Percentiles rank a stretch among this genome's conserved stretches.
These are phyloP conservation scores for Eleusine coracana DNA, from an alignment of 176 grass and related monocot species.

Conservation along the genomic window DNA sequence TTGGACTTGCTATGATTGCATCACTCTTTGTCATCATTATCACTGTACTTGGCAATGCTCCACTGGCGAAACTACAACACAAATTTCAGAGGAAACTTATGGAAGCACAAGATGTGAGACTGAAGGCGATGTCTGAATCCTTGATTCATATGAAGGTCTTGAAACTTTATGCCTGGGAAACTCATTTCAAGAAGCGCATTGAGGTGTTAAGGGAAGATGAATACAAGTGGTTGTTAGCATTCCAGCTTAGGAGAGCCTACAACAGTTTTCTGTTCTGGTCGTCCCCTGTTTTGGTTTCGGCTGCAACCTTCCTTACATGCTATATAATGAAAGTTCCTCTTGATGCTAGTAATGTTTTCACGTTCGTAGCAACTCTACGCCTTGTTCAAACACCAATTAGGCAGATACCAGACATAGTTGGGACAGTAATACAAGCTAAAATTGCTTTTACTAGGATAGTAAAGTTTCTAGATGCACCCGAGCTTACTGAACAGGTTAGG, in stretches of 20 bases:
- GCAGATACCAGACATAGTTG: constrained; percentile 83
- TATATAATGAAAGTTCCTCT: constrained; percentile 77
- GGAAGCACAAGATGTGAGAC: constrained; percentile 82
- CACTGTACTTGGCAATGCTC: constrained; percentile 79
- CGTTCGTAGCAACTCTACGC: constrained; percentile 78
- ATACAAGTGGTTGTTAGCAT: constrained; percentile 76
- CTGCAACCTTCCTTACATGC: constrained; percentile 80
- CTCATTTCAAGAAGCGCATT: constrained; percentile 81
- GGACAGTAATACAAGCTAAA: constrained; percentile 83
- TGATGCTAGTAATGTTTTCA: constrained; percentile 85
- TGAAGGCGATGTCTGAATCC: constrained; percentile 86
- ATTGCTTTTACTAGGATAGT: constrained; percentile 77
- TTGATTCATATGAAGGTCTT: constrained; percentile 84
- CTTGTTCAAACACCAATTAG: constrained; percentile 84
- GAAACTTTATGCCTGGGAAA: constrained; percentile 96
- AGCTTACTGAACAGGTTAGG: constrained; percentile 56
- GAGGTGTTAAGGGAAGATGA: constrained; percentile 76
- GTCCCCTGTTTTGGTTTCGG: constrained; percentile 89
- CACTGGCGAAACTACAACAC: constrained; percentile 84
- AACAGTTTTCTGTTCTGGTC: constrained; percentile 88
- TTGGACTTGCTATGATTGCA: constrained; percentile 67
- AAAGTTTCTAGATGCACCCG: constrained; percentile 82
- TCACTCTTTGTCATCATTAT: constrained; percentile 69
- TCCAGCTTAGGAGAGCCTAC: constrained; percentile 84
- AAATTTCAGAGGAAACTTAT: constrained; percentile 85